phyloP scores from a whole-genome alignment of 495 filamentous ascomycete species.

The Umbilicaria muhlenbergii region DNA sequence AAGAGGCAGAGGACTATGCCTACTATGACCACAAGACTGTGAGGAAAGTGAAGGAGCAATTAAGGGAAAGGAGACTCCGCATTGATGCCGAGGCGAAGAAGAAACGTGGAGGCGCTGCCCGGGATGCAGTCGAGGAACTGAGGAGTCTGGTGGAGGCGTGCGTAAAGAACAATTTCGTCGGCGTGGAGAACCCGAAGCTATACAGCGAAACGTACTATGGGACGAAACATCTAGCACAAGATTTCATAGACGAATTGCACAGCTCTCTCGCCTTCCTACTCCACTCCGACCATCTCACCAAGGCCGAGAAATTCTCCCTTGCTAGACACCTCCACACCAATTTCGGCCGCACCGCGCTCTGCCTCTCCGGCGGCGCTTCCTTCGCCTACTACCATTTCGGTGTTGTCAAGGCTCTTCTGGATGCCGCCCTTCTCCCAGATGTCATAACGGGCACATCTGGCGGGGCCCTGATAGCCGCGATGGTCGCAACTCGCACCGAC shows the following conservation, averaged over 20 bases:
- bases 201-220: constrained; percentile 96
- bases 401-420: constrained; percentile 77
- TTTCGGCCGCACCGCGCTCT: constrained; percentile 82
- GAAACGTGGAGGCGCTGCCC: constrained; percentile 15
- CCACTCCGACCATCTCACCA: constrained; percentile 44
- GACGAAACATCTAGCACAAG: constrained; percentile 82
- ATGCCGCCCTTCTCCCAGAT: constrained; percentile 71
- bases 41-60: constrained; percentile 54
- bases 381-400: constrained; percentile 98
- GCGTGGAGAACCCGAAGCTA: constrained; percentile 82
- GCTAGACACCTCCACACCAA: constrained; percentile 85
- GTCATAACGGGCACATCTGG: constrained; percentile 95
- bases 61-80: constrained; percentile 40
- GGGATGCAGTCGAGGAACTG: constrained; percentile 53
- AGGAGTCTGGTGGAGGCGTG: constrained; percentile 67
- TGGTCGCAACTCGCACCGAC: constrained; percentile 81
- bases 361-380: constrained; percentile 82
- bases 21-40: constrained; percentile 88
- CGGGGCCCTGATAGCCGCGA: constrained; percentile 76
- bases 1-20: constrained; percentile 72
- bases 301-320: constrained; percentile 61
- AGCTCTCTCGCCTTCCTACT: constrained; percentile 49
- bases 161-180: constrained; percentile 93
- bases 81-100: constrained; percentile 35
- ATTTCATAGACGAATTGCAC: constrained; percentile 64